Evolutionary conservation across 352 stramenopile species (phyloP).

Genomic region (Aphanomyces invadans): DNA sequence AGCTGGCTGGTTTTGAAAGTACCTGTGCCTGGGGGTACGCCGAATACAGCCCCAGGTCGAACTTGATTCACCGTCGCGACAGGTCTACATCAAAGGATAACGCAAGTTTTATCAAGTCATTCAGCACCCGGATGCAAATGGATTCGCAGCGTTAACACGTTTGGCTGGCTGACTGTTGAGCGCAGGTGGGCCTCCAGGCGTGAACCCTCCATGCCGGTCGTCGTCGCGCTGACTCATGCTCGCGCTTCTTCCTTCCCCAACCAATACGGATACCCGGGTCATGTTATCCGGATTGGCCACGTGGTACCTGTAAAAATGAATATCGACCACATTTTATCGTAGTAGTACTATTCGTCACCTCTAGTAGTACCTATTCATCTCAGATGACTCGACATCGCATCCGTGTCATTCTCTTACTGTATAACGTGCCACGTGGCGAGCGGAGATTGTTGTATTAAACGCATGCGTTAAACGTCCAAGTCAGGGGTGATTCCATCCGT

Average conservation of each 20-base stretch:
- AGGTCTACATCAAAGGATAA: constrained; percentile 11
- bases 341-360: too few relatives aligned
- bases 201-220: neutral
- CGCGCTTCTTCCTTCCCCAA: neutral
- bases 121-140: constrained; percentile 19
- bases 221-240: constrained; percentile 18
- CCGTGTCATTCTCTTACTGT: too few relatives aligned
- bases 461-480: too few relatives aligned
- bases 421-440: too few relatives aligned
- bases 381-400: too few relatives aligned
- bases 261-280: too few relatives aligned
- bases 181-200: neutral
- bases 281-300: too few relatives aligned
- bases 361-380: too few relatives aligned
- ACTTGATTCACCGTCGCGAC: constrained; percentile 18
- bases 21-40: neutral
- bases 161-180: neutral
- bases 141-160: neutral
- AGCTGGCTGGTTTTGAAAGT: neutral
- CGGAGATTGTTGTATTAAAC: too few relatives aligned
- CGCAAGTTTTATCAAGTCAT: neutral
- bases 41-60: neutral
- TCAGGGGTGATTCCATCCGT: too few relatives aligned
- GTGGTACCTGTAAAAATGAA: too few relatives aligned
- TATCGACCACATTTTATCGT: too few relatives aligned